These are phyloP conservation scores for Postia placenta DNA, from an alignment of 768 basidiomycete species.

Conservation along the genomic window DNA sequence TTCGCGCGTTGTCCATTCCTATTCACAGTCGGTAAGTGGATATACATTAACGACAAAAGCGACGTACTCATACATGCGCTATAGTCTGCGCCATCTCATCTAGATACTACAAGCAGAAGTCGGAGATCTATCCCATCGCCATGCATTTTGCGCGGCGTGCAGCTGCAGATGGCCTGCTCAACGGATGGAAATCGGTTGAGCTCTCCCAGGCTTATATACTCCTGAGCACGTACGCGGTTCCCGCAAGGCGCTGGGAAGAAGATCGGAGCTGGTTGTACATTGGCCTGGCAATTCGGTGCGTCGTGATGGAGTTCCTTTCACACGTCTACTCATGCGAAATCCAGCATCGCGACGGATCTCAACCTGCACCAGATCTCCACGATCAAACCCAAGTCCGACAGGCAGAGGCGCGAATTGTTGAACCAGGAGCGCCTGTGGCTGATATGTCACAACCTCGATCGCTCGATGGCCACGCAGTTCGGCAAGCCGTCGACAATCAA, in stretches of 20 bases:
- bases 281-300: conserved; percentile 75
- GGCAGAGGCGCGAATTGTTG: conserved; percentile 73
- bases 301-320: neutral
- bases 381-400: conserved; percentile 67
- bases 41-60: neutral
- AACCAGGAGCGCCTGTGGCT: conserved; percentile 88
- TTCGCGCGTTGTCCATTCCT: conserved; percentile 86
- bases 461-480: conserved; percentile 82
- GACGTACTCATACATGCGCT: neutral
- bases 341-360: conserved; percentile 83
- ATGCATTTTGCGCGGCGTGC: conserved; percentile 87
- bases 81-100: conserved; percentile 84
- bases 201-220: conserved; percentile 89
- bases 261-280: conserved; percentile 88
- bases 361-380: conserved; percentile 78
- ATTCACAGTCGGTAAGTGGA: conserved; percentile 72
- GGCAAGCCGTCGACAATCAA: conserved; percentile 87
- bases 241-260: conserved; percentile 82
- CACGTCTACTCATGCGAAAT: neutral
- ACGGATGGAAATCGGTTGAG: conserved; percentile 59
- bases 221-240: conserved; percentile 76
- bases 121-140: conserved; percentile 80
- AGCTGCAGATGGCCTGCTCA: conserved; percentile 70
- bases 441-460: conserved; percentile 85
- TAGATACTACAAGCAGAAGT: conserved; percentile 75